Evolutionary conservation across 2,329 filamentous ascomycete genomes (phyloP).

Genomic region (Colletotrichum spinosum): DNA sequence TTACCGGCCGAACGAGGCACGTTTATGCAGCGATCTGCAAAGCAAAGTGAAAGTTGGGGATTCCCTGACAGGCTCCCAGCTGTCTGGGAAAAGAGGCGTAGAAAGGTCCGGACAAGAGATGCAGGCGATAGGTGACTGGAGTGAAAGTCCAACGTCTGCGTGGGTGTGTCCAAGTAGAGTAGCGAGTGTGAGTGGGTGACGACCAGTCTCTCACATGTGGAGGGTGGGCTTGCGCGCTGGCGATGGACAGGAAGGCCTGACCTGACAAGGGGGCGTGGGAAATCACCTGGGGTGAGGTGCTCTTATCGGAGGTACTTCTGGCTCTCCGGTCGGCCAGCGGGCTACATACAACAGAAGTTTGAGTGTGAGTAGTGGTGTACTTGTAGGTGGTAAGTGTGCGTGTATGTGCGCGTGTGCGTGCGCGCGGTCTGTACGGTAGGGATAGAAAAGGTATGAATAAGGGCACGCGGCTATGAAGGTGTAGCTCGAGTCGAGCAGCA

Average conservation of each 20-base stretch:
- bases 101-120: conserved; percentile 25
- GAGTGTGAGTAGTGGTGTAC: no score
- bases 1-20: conserved; percentile 32
- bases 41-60: conserved; percentile 25
- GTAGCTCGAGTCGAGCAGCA: conserved; percentile 14
- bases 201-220: conserved; percentile 29
- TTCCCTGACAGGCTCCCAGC: conserved; percentile 28
- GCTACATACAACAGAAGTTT: not conserved
- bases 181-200: conserved; percentile 26
- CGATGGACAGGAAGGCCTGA: conserved; percentile 20
- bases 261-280: conserved; percentile 20
- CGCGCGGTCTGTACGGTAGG: no score
- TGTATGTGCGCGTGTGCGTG: no score
- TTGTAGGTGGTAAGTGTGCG: no score
- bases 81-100: conserved; percentile 35
- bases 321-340: not conserved
- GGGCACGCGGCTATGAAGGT: conserved; percentile 1
- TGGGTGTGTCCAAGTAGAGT: conserved; percentile 19
- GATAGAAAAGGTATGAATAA: not conserved
- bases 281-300: conserved; percentile 23
- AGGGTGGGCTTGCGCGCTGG: conserved; percentile 30
- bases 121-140: conserved; percentile 33
- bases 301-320: conserved; percentile 25
- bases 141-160: conserved; percentile 21
- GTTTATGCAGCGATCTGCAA: conserved; percentile 36